phyloP scores from a whole-genome alignment of 768 basidiomycete species.

The Cyathus striatus region DNA sequence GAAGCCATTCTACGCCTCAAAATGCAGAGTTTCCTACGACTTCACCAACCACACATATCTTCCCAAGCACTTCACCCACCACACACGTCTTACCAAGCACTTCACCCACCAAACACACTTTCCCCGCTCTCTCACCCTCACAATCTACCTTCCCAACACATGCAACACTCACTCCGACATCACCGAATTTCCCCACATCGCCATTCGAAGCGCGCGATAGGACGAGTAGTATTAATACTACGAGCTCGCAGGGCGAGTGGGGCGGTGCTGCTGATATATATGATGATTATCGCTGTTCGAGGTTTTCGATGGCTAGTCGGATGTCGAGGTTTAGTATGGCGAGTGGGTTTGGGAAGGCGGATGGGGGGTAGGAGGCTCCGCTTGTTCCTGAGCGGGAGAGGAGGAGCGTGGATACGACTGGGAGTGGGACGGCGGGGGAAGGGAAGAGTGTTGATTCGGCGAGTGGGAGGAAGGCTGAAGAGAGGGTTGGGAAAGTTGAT shows the following conservation, averaged over 20 bases:
- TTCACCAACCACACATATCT: too few species aligned
- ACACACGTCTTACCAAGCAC: too few species aligned
- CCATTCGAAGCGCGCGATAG: slow-evolving; percentile 3
- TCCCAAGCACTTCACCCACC: too few species aligned
- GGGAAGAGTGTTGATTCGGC: slow-evolving; percentile 9
- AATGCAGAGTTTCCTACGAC: too few species aligned
- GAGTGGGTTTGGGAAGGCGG: neutral
- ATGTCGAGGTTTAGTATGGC: slow-evolving; percentile 19
- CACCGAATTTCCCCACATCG: neutral
- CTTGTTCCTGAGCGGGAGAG: slow-evolving; percentile 13
- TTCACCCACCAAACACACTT: too few species aligned
- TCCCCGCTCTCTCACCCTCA: neutral
- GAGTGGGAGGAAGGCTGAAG: neutral
- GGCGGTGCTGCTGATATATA: slow-evolving; percentile 73
- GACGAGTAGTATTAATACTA: too few species aligned
- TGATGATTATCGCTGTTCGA: slow-evolving; percentile 74
- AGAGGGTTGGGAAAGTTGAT: too few species aligned
- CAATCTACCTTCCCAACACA: too few species aligned
- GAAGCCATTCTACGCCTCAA: neutral
- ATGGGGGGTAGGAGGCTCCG: slow-evolving; percentile 5
- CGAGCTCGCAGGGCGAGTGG: slow-evolving; percentile 31
- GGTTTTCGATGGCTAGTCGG: slow-evolving; percentile 45
- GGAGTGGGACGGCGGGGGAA: too few species aligned
- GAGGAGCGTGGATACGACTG: slow-evolving; percentile 9
- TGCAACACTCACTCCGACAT: slow-evolving; percentile 1